Evolutionary conservation across 495 filamentous ascomycete genomes (phyloP).

Genomic region (Penicillium mononematosum): DNA sequence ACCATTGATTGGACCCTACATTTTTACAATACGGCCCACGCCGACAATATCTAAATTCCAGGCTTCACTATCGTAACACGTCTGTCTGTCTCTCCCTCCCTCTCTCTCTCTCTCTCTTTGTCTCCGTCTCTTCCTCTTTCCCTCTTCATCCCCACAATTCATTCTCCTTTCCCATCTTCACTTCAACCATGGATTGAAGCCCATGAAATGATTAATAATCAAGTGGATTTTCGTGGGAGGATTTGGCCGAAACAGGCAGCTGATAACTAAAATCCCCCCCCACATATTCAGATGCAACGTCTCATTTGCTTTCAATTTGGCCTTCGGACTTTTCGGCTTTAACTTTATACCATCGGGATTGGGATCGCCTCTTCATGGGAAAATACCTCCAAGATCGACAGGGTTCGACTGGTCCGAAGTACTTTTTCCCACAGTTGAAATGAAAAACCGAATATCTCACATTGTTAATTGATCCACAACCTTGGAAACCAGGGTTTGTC

Average conservation of each 20-base stretch:
- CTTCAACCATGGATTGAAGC: neutral
- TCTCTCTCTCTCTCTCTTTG: neutral
- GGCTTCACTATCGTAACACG: no score
- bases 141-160: neutral
- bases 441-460: no score
- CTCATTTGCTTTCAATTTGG: neutral
- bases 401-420: constrained; percentile 29
- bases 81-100: no score
- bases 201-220: neutral
- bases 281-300: neutral
- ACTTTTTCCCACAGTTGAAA: constrained; percentile 18
- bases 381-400: constrained; percentile 24
- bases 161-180: neutral
- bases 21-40: no score
- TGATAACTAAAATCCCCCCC: neutral
- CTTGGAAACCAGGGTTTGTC: constrained; percentile 8
- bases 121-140: neutral
- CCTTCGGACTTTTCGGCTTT: neutral
- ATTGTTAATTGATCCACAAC: constrained; percentile 8
- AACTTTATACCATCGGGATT: constrained; percentile 15
- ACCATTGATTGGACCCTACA: no score
- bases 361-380: constrained; percentile 19
- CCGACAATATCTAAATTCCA: no score
- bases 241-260: constrained; percentile 8
- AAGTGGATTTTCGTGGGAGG: neutral